Percentiles rank a stretch among this genome's conserved stretches.
Evolutionary conservation across 176 grass and related monocot genomes (phyloP).

Genomic region (Luzula sylvatica): DNA sequence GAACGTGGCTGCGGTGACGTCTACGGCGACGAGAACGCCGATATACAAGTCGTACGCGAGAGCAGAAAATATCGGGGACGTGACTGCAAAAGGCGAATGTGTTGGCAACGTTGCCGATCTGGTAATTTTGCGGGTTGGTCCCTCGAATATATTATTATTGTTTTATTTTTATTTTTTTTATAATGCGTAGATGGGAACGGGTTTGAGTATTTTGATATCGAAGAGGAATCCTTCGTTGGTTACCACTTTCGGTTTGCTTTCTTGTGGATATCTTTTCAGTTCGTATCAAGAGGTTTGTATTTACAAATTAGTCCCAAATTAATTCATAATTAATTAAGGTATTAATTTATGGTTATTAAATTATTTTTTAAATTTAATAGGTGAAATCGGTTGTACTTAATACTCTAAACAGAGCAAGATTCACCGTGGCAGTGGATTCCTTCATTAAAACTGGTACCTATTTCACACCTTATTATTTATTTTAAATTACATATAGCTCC

Average conservation of each 20-base stretch:
- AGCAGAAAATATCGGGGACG: slow-evolving; percentile 98
- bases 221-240: slow-evolving; percentile 86
- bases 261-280: slow-evolving; percentile 87
- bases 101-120: slow-evolving; percentile 93
- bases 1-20: slow-evolving; percentile 70
- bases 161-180: background rate
- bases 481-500: no score
- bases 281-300: slow-evolving; percentile 91
- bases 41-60: slow-evolving; percentile 98
- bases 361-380: slow-evolving; percentile 40
- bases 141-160: no score
- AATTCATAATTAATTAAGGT: no score
- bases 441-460: slow-evolving; percentile 87
- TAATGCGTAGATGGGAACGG: slow-evolving; percentile 68
- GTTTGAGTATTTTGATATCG: slow-evolving; percentile 87
- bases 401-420: slow-evolving; percentile 90
- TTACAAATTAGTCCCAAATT: slow-evolving; percentile 1
- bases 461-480: no score
- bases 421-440: slow-evolving; percentile 93
- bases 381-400: slow-evolving; percentile 97
- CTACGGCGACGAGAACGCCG: slow-evolving; percentile 92
- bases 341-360: background rate
- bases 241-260: slow-evolving; percentile 76
- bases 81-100: slow-evolving; percentile 98
- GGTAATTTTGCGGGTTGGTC: slow-evolving; percentile 39